A percentile compares a stretch with the other conserved stretches of the same genome.
These are phyloP conservation scores for Kingdonia uniflora DNA, from an alignment of 164 flowering plant genomes.

Conservation along the genomic window DNA sequence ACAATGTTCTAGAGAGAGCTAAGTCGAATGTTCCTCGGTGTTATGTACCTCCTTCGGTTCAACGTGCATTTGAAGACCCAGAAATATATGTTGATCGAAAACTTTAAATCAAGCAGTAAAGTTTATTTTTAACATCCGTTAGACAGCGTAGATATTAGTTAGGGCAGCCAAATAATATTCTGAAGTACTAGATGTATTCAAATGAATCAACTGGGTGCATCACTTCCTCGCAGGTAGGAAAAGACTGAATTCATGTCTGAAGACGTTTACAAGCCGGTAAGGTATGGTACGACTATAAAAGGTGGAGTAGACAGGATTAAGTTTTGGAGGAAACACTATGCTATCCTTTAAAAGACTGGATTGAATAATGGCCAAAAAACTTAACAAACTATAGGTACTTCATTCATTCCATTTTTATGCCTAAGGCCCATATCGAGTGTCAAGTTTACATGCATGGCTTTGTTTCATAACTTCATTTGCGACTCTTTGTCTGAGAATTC, in stretches of 20 bases:
- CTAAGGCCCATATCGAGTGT: too few species aligned
- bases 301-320: conserved; percentile 35
- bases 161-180: conserved; percentile 10
- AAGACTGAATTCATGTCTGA: conserved; percentile 27
- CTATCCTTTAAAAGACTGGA: conserved; percentile 42
- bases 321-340: conserved; percentile 52
- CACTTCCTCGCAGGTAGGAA: conserved; percentile 24
- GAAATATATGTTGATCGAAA: not conserved
- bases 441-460: too few species aligned
- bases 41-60: conserved; percentile 10
- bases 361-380: conserved; percentile 35
- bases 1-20: conserved; percentile 16
- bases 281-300: conserved; percentile 35
- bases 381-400: conserved; percentile 37
- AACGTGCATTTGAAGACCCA: conserved; percentile 3
- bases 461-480: too few species aligned
- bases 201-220: too few species aligned
- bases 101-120: not conserved
- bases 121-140: too few species aligned
- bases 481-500: not conserved
- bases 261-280: conserved; percentile 42
- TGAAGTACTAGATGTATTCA: conserved; percentile 25
- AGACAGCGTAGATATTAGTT: too few species aligned
- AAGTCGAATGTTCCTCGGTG: conserved; percentile 17
- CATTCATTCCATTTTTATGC: too few species aligned